Base-by-base conservation (phyloP, 75 land plant genomes). In the Selaginella tamariscina region DNA sequence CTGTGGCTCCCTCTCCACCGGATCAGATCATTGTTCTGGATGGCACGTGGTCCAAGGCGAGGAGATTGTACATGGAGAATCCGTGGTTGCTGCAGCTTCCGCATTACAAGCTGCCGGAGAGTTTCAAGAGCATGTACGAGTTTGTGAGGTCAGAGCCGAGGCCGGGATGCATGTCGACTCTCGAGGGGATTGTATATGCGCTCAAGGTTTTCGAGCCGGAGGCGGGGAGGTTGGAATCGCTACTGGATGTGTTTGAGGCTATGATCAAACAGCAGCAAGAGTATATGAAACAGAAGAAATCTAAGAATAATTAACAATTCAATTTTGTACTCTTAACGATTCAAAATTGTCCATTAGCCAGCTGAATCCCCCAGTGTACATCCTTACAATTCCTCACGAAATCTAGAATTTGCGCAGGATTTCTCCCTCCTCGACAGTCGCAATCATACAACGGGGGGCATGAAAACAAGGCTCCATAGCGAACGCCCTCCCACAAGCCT, bases 21-120 rank as follows among this genome's bases (percentile, higher is more conserved):
- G 56, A 33, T 49, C 81, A 91, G 64, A 74, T 91, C 80, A 81
- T 91, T 68, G 89, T 91, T 54, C 73, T 88, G 77, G 97, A 91
- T 60, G 97, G 94, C 24, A 91, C 97, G 0, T 88, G 97, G 97
- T 75, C 83, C 0, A 91, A 91, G 79, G 97, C 97, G 2, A 84
- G 64, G 68, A 74, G 97, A 65, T 79, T 91, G 71, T 91, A 86
- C 65, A 68, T 60, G 29, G 97, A 91, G 82, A 88, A 91, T 71
- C 89, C 88, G 1, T 91, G 97, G 97, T 63, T 91, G 71, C 75
- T 77, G 55, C 32, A 73, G 24, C 60, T 91, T 69, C 97, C 88
- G 20, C 93, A 88, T 69, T 70, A 86, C 72, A 81, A 67, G 66
- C 65, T 91, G 72, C 84, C 84, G 31, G 5, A 54, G 30, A 65